A percentile compares a stretch with the other conserved stretches of the same genome.
These are phyloP conservation scores for Macadamia tetraphylla DNA, from an alignment of 164 flowering plant genomes.

Conservation along the genomic window DNA sequence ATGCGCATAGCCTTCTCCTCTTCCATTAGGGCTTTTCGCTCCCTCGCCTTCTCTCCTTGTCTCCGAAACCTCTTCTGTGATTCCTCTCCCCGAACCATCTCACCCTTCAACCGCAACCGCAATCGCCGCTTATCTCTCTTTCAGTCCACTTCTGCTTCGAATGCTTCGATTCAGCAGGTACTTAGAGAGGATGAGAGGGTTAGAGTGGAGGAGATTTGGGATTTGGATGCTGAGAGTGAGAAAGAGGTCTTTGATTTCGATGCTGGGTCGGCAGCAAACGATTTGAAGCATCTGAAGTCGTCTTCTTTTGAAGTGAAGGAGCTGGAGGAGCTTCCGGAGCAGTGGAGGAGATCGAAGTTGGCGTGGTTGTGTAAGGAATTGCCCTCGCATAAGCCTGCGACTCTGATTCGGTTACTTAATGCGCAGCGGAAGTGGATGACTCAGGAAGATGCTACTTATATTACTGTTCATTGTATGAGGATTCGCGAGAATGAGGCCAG, in stretches of 20 bases:
- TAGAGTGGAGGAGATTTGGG: constrained; percentile 14
- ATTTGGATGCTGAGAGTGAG: constrained; percentile 3
- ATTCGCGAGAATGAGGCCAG: constrained; percentile 76
- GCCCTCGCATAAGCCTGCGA: constrained; percentile 56
- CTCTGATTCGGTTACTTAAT: constrained; percentile 50
- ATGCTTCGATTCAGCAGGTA: constrained; percentile 32
- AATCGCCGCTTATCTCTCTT: not conserved
- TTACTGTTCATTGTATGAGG: constrained; percentile 72
- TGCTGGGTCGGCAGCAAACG: constrained; percentile 16
- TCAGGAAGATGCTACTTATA: constrained; percentile 71
- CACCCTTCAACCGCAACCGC: not conserved
- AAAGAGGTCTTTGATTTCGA: constrained; percentile 29
- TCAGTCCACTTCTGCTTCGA: not conserved
- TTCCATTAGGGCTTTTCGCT: constrained; percentile 16
- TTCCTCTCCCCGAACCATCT: not conserved
- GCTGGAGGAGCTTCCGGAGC: constrained; percentile 80
- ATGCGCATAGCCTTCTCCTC: constrained; percentile 20
- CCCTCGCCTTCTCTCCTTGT: constrained; percentile 16
- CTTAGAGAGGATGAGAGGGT: constrained; percentile 7
- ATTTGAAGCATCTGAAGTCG: constrained; percentile 30
- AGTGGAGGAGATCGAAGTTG: constrained; percentile 74
- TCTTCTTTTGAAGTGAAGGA: constrained; percentile 58
- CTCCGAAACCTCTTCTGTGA: not conserved
- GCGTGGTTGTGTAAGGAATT: constrained; percentile 94
- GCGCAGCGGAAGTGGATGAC: constrained; percentile 80